Percentiles rank a stretch among this genome's conserved stretches.
These are phyloP conservation scores for Talaromyces ruber DNA, from an alignment of 495 filamentous ascomycete genomes.

Conservation along the genomic window DNA sequence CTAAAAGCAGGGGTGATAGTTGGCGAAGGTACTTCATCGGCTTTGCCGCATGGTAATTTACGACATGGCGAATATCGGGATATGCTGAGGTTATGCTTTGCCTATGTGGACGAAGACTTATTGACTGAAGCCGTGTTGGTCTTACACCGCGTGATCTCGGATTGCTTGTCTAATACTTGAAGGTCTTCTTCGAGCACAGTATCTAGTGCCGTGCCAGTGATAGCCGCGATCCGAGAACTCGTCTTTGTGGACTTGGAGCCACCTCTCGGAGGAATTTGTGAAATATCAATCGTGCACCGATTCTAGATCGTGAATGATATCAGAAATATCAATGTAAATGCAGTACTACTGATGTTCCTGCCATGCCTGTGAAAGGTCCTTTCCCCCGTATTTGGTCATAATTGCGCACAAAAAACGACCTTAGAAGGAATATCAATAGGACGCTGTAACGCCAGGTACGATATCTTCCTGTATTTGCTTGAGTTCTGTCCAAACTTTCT, in stretches of 20 bases:
- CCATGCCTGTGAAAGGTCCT: too few species aligned
- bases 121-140: constrained; percentile 46
- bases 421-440: background rate
- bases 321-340: too few species aligned
- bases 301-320: too few species aligned
- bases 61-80: constrained; percentile 24
- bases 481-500: constrained; percentile 46
- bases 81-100: constrained; percentile 47
- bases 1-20: constrained; percentile 46
- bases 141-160: background rate
- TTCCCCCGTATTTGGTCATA: too few species aligned
- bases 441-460: constrained; percentile 28
- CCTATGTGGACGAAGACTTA: constrained; percentile 54
- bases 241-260: too few species aligned
- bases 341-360: too few species aligned
- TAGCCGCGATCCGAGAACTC: too few species aligned
- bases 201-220: too few species aligned
- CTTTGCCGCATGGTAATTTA: constrained; percentile 39
- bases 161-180: background rate
- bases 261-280: too few species aligned
- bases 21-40: constrained; percentile 48
- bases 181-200: too few species aligned
- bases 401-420: too few species aligned
- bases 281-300: too few species aligned
- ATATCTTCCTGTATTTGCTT: constrained; percentile 38